Percentiles rank a stretch among this genome's conserved stretches.
These are phyloP conservation scores for Penicillium sp. DNA, from an alignment of 2,329 filamentous ascomycete genomes.

Conservation along the genomic window DNA sequence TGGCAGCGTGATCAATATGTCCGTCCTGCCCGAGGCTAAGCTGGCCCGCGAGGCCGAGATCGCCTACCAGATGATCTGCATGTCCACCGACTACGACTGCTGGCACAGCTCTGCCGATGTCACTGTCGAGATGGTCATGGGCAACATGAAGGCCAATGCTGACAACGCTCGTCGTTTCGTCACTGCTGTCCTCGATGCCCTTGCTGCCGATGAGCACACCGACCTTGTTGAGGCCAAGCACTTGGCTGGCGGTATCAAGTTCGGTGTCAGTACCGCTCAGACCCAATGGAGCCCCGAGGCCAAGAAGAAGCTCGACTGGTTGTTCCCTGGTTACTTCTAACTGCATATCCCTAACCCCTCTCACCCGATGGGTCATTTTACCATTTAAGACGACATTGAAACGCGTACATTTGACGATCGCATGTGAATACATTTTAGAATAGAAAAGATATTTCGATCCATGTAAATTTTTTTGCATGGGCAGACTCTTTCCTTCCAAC, in stretches of 20 bases:
- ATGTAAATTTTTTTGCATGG: not conserved
- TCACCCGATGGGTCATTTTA: not conserved
- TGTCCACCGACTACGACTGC: constrained; percentile 99
- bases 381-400: not conserved
- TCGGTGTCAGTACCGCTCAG: constrained; percentile 81
- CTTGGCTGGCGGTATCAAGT: constrained; percentile 71
- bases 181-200: constrained; percentile 79
- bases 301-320: constrained; percentile 74
- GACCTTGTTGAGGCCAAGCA: constrained; percentile 79
- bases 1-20: constrained; percentile 98
- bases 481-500: not conserved
- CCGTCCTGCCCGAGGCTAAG: constrained; percentile 89
- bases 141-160: constrained; percentile 90
- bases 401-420: not conserved
- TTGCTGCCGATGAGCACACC: constrained; percentile 72
- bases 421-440: not conserved
- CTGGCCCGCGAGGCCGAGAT: constrained; percentile 94
- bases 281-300: constrained; percentile 71
- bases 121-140: constrained; percentile 95
- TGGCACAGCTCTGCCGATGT: constrained; percentile 82
- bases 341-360: constrained; percentile 29
- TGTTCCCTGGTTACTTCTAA: constrained; percentile 78
- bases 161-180: constrained; percentile 84
- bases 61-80: constrained; percentile 97
- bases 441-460: not conserved